Conservation (phyloP, 2,329 filamentous ascomycete species). For the Colletotrichum tamarilloi region DNA sequence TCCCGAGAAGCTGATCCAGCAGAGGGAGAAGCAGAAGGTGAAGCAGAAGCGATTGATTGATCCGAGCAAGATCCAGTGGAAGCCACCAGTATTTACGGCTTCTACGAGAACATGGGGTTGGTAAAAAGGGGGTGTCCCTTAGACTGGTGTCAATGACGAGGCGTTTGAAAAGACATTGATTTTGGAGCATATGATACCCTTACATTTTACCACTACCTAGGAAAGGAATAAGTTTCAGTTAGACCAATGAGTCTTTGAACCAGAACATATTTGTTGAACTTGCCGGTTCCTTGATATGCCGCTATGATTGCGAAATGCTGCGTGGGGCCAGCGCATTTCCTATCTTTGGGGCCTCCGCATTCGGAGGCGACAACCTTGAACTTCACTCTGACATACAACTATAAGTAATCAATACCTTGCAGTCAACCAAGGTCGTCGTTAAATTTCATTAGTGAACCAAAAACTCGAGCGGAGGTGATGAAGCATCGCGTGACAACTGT, state of each 20-base stretch:
- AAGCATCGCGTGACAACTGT: conserved; percentile 7
- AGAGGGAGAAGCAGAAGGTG: conserved; percentile 81
- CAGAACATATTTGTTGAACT: neutral
- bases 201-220: neutral
- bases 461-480: neutral
- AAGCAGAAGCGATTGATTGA: conserved; percentile 85
- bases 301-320: neutral
- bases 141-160: neutral
- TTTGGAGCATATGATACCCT: conserved; percentile 33
- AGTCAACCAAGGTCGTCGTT: neutral
- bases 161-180: neutral
- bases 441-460: neutral
- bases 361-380: conserved; percentile 17
- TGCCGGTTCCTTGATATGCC: neutral
- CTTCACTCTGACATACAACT: conserved; percentile 11
- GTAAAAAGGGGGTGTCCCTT: conserved; percentile 56
- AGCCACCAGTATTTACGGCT: conserved; percentile 93
- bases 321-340: conserved; percentile 9
- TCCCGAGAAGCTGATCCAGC: conserved; percentile 83
- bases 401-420: neutral
- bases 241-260: neutral
- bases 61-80: conserved; percentile 86
- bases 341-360: conserved; percentile 17
- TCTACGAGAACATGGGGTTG: conserved; percentile 95
- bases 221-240: neutral